These are phyloP conservation scores for Arthrinium phaeospermum DNA, from an alignment of 2,329 filamentous ascomycete genomes.

Conservation along the genomic window DNA sequence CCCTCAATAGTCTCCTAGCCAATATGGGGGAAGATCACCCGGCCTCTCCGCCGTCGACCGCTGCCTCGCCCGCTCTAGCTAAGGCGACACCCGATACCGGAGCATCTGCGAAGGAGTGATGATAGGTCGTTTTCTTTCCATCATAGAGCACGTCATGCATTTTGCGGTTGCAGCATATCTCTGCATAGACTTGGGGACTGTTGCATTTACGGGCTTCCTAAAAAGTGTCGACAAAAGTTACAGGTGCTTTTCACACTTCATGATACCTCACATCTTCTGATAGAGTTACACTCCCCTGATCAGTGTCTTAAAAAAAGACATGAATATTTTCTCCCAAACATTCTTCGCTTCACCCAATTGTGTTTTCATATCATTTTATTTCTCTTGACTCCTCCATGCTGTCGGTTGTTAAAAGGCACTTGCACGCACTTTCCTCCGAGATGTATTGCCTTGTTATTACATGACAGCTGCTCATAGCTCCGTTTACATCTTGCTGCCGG, in stretches of 20 bases:
- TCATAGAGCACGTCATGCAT: conserved; percentile 44
- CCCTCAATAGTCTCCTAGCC: conserved; percentile 56
- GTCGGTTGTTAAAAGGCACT: conserved; percentile 1
- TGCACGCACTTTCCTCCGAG: conserved; percentile 12
- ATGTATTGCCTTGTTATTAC: background rate
- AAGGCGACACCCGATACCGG: conserved; percentile 64
- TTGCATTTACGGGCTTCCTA: conserved; percentile 51
- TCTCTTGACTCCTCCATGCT: conserved; percentile 24
- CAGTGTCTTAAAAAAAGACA: conserved; percentile 33
- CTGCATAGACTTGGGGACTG: conserved; percentile 50
- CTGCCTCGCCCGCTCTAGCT: conserved; percentile 68
- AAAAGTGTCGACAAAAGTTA: conserved; percentile 52
- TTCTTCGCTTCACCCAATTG: conserved; percentile 30
- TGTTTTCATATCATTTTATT: conserved; percentile 26
- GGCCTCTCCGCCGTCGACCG: conserved; percentile 72
- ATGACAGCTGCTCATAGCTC: background rate
- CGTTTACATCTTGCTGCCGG: background rate
- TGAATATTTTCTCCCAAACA: conserved; percentile 29
- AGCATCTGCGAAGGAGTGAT: conserved; percentile 56
- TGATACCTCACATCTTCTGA: conserved; percentile 48
- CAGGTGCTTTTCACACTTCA: conserved; percentile 42
- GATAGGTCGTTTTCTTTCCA: conserved; percentile 45
- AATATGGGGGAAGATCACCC: conserved; percentile 68
- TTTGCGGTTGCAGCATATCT: conserved; percentile 39
- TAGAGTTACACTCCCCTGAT: conserved; percentile 39